These are phyloP conservation scores for Diaporthe helianthi DNA, from an alignment of 2,329 filamentous ascomycete species.

Conservation along the genomic window DNA sequence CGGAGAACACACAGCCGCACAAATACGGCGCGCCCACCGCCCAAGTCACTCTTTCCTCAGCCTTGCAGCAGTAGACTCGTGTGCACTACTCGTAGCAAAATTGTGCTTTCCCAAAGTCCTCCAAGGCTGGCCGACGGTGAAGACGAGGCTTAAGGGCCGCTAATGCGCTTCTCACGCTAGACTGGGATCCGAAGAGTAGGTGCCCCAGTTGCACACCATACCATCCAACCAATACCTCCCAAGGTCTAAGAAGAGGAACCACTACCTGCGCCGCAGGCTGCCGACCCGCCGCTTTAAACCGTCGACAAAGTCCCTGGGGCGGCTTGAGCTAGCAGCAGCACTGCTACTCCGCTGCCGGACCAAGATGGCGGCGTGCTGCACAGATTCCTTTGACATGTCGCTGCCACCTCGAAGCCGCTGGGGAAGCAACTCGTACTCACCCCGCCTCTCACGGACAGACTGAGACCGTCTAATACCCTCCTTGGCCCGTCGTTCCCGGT, in stretches of 20 bases:
- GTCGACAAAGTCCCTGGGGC: slow-evolving; percentile 53
- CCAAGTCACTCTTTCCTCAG: background rate
- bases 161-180: background rate
- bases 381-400: slow-evolving; percentile 36
- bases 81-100: no score
- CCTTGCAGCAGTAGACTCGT: background rate
- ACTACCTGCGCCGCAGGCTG: slow-evolving; percentile 56
- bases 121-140: no score
- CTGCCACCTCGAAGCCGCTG: slow-evolving; percentile 36
- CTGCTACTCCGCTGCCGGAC: slow-evolving; percentile 53
- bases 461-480: slow-evolving; percentile 46
- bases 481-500: slow-evolving; percentile 70
- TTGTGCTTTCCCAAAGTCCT: no score
- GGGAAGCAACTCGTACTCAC: slow-evolving; percentile 59
- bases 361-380: slow-evolving; percentile 35
- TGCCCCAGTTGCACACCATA: no score
- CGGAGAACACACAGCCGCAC: background rate
- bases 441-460: slow-evolving; percentile 40
- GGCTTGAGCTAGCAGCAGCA: slow-evolving; percentile 42
- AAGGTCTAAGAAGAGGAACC: background rate
- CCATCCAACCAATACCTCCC: no score
- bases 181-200: background rate
- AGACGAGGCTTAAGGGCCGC: background rate
- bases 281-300: slow-evolving; percentile 62
- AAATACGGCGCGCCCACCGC: background rate